Percentiles rank a stretch among this genome's conserved stretches.
Conservation (phyloP, 495 filamentous ascomycete genomes). For the Evansstolkia leycettana region DNA sequence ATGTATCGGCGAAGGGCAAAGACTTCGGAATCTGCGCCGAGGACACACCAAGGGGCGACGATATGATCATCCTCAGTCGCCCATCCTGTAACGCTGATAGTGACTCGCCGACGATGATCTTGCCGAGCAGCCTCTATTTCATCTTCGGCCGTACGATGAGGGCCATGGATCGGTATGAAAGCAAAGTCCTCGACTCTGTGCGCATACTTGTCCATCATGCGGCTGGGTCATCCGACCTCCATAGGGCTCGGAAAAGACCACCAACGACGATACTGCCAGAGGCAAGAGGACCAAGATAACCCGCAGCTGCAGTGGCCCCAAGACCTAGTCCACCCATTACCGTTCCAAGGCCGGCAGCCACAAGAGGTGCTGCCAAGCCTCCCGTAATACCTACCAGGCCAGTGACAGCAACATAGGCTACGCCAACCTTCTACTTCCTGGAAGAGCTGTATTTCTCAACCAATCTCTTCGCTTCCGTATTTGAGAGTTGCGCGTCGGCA, state of each 20-base stretch:
- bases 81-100: conserved; percentile 77
- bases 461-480: conserved; percentile 54
- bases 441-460: conserved; percentile 50
- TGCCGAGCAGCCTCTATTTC: conserved; percentile 33
- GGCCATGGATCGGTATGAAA: conserved; percentile 59
- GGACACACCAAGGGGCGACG: conserved; percentile 58
- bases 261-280: conserved; percentile 69
- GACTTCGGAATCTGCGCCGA: conserved; percentile 58
- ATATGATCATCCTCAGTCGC: conserved; percentile 59
- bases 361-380: conserved; percentile 67
- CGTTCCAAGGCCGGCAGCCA: conserved; percentile 70
- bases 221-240: conserved; percentile 73
- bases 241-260: conserved; percentile 78
- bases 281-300: conserved; percentile 66
- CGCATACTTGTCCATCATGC: conserved; percentile 79
- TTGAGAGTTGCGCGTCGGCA: conserved; percentile 57
- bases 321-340: conserved; percentile 74
- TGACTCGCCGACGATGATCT: conserved; percentile 63
- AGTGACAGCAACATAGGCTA: conserved; percentile 68
- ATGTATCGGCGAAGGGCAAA: conserved; percentile 51
- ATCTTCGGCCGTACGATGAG: conserved; percentile 26
- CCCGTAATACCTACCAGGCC: conserved; percentile 73
- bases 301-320: conserved; percentile 64
- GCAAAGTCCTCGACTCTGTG: conserved; percentile 83
- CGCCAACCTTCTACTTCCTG: conserved; percentile 69